These are phyloP conservation scores for Crithidia brevicula DNA, from an alignment of 208 protist species.

Conservation along the genomic window DNA sequence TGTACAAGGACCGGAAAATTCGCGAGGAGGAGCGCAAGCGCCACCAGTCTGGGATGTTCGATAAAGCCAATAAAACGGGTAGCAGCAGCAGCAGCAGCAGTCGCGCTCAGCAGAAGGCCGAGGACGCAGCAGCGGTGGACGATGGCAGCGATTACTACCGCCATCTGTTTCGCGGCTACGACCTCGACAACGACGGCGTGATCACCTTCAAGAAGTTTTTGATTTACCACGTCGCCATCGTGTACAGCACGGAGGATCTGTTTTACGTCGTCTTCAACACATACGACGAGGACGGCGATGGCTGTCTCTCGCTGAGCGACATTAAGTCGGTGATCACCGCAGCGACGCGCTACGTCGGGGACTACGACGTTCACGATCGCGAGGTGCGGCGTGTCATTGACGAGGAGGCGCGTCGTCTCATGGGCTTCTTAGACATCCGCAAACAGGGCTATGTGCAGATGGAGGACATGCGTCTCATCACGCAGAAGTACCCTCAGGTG, in stretches of 20 bases:
- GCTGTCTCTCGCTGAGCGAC: constrained; percentile 85
- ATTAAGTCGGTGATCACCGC: constrained; percentile 89
- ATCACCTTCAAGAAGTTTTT: constrained; percentile 93
- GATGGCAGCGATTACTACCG: constrained; percentile 65
- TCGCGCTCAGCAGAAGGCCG: not conserved
- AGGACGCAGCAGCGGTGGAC: not conserved
- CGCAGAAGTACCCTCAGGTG: constrained; percentile 86
- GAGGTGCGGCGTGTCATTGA: constrained; percentile 83
- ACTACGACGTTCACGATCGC: constrained; percentile 77
- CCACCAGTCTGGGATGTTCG: constrained; percentile 10
- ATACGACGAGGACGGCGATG: constrained; percentile 94
- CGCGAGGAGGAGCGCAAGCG: constrained; percentile 24
- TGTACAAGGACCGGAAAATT: constrained; percentile 80
- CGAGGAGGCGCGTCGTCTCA: constrained; percentile 80
- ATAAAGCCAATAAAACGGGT: not conserved
- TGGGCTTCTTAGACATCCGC: constrained; percentile 84
- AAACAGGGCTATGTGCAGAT: constrained; percentile 70
- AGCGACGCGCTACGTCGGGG: constrained; percentile 88
- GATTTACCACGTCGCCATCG: constrained; percentile 85
- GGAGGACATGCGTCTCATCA: constrained; percentile 83
- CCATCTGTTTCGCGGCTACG: constrained; percentile 89
- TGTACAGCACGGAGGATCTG: constrained; percentile 90
- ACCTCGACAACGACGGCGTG: constrained; percentile 83
- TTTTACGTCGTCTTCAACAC: constrained; percentile 91
- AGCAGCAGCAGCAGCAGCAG: not conserved